phyloP scores from a whole-genome alignment of 2,329 filamentous ascomycete genomes.

The Aspergillus quadrilineatus region DNA sequence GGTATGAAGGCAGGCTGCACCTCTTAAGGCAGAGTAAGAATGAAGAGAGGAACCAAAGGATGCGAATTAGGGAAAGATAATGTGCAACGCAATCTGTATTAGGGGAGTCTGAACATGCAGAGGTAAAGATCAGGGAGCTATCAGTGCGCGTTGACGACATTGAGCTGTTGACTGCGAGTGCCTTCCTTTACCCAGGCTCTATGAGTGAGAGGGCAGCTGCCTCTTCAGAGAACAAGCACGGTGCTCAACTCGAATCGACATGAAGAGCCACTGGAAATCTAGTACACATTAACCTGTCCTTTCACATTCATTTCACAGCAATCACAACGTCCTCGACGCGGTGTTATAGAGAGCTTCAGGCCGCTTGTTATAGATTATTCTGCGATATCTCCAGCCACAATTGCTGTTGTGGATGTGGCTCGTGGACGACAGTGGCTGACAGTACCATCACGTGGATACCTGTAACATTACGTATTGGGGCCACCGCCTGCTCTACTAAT shows the following conservation, averaged over 20 bases:
- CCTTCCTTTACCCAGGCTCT: constrained; percentile 3
- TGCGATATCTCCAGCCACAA: not conserved
- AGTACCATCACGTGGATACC: not conserved
- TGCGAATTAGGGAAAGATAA: not conserved
- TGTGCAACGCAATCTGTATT: not conserved
- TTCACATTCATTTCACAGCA: not conserved
- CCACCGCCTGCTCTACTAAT: constrained; percentile 9
- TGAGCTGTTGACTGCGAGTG: not conserved
- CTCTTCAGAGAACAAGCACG: not conserved
- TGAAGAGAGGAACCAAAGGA: not conserved
- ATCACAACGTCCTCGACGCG: not conserved
- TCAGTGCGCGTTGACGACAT: not conserved
- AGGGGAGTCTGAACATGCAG: not conserved
- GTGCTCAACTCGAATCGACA: not conserved
- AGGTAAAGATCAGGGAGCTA: not conserved
- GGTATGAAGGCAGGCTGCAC: not conserved
- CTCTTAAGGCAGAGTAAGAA: not conserved
- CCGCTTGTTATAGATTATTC: not conserved
- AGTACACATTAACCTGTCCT: not conserved
- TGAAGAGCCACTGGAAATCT: no score
- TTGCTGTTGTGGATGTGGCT: not conserved
- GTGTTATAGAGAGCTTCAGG: not conserved
- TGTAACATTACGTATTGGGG: not conserved
- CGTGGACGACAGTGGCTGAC: not conserved
- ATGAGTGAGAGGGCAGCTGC: constrained; percentile 5